A percentile compares a stretch with the other conserved stretches of the same genome.
Evolutionary conservation across 768 basidiomycete genomes (phyloP).

Genomic region (Trichaptum fuscoviolaceum): DNA sequence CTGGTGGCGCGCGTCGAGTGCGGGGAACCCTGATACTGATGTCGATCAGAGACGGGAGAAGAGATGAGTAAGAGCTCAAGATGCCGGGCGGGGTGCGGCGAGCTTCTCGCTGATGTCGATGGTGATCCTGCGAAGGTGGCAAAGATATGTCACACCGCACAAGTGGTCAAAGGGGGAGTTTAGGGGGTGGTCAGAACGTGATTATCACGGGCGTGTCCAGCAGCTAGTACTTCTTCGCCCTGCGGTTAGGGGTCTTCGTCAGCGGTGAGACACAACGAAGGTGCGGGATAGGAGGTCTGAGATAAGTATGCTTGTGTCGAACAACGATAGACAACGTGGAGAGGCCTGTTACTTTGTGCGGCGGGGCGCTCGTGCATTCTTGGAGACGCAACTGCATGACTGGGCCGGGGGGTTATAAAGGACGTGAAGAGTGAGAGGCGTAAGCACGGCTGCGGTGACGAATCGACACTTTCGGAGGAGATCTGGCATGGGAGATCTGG

Average conservation of each 20-base stretch:
- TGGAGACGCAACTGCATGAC: neutral
- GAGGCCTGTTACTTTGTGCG: neutral
- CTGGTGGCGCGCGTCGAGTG: neutral
- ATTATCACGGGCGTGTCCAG: neutral
- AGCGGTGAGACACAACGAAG: neutral
- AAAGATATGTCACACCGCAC: no score
- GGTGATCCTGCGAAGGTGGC: neutral
- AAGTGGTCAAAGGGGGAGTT: neutral
- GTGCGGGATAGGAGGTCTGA: no score
- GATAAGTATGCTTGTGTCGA: neutral
- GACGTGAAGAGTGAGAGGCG: neutral
- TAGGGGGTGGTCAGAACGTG: neutral
- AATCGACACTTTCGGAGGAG: neutral
- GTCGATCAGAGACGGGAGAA: neutral
- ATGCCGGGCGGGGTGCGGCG: neutral
- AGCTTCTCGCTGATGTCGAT: neutral
- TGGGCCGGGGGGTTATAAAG: conserved; percentile 1
- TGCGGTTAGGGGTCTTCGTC: neutral
- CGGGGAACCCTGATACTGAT: neutral
- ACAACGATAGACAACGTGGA: neutral
- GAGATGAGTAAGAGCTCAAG: neutral
- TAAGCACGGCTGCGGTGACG: neutral
- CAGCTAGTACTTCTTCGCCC: neutral
- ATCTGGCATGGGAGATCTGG: neutral
- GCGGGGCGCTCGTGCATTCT: neutral